Evolutionary conservation across 495 filamentous ascomycete species (phyloP).

Genomic region (Aspergillus funiculosus): DNA sequence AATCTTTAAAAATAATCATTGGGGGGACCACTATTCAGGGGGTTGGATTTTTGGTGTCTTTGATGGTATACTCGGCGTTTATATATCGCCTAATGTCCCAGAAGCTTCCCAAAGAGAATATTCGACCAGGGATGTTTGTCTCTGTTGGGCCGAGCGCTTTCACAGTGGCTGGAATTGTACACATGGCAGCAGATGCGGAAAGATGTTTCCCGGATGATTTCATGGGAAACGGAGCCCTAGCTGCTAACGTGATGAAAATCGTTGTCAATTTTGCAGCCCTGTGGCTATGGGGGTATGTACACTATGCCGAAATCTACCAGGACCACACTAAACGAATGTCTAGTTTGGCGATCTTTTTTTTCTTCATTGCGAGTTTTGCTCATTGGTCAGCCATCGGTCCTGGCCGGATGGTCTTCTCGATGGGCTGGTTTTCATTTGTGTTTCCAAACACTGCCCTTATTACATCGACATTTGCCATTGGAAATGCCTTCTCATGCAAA

Average conservation of each 20-base stretch:
- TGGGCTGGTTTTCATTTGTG: constrained; percentile 85
- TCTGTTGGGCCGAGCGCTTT: constrained; percentile 75
- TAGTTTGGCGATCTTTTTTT: constrained; percentile 77
- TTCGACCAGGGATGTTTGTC: constrained; percentile 81
- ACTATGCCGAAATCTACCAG: too few relatives aligned
- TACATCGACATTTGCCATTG: constrained; percentile 69
- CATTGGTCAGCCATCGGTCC: constrained; percentile 64
- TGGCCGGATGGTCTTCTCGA: constrained; percentile 66
- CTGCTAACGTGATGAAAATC: constrained; percentile 51
- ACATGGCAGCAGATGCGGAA: constrained; percentile 47
- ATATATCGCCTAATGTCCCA: constrained; percentile 89
- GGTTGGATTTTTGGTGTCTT: constrained; percentile 75
- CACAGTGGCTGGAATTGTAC: constrained; percentile 64
- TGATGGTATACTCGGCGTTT: constrained; percentile 83
- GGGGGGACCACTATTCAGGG: constrained; percentile 71
- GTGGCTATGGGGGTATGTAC: constrained; percentile 70
- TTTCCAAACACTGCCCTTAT: constrained; percentile 80
- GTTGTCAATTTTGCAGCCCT: constrained; percentile 56
- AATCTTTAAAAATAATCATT: constrained; percentile 58
- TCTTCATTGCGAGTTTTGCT: constrained; percentile 69
- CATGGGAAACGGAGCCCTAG: constrained; percentile 53
- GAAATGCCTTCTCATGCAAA: constrained; percentile 53
- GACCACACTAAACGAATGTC: constrained; percentile 5
- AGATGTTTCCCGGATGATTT: constrained; percentile 47
- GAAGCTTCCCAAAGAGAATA: constrained; percentile 70